Evolutionary conservation across 2,329 filamentous ascomycete species (phyloP).

Genomic region (Diplodia corticola): DNA sequence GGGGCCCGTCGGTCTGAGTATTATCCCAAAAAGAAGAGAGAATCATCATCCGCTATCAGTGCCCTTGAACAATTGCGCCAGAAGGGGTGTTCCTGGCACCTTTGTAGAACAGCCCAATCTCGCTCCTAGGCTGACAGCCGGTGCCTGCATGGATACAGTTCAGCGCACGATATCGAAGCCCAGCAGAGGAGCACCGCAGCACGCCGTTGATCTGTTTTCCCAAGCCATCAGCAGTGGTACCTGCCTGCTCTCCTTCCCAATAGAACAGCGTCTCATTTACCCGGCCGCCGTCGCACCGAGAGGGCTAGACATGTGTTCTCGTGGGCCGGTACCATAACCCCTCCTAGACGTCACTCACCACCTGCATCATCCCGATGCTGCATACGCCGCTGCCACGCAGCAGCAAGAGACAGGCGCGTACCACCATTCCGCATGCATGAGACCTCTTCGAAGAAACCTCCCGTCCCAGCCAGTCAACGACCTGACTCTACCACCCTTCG

Average conservation of each 20-base stretch:
- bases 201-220: not conserved
- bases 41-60: not conserved
- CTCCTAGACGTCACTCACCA: not conserved
- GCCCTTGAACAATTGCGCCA: not conserved
- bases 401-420: not conserved
- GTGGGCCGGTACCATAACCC: not conserved
- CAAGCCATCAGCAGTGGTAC: not conserved
- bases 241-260: not conserved
- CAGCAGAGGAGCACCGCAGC: not conserved
- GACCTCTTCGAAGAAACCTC: not conserved
- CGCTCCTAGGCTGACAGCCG: not conserved
- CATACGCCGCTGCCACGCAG: slow-evolving; percentile 12
- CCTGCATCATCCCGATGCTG: slow-evolving; percentile 15
- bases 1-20: not conserved
- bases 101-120: not conserved
- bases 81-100: not conserved
- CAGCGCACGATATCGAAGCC: not conserved
- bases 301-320: slow-evolving; percentile 1
- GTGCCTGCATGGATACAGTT: not conserved
- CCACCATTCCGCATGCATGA: not conserved
- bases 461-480: not conserved
- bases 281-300: slow-evolving; percentile 12
- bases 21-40: not conserved
- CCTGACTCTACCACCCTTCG: not conserved
- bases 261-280: not conserved